phyloP scores from a whole-genome alignment of 148 eudicot genomes.

The Fagopyrum homotropicum region DNA sequence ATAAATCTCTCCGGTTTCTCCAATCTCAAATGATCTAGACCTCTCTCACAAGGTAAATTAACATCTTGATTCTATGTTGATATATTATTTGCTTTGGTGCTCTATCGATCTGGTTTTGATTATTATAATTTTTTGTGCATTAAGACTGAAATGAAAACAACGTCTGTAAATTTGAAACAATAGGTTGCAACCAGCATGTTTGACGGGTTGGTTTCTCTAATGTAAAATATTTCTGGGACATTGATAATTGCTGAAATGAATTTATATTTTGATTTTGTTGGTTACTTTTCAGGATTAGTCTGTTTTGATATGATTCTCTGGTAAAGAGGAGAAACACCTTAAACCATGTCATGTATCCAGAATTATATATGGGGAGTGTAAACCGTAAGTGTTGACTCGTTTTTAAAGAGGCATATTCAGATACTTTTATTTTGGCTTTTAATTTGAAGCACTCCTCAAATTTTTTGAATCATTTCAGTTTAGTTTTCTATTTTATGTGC shows the following conservation, averaged over 20 bases:
- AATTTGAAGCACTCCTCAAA: not conserved
- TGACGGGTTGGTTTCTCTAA: conserved; percentile 1
- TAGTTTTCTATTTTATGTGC: too few relatives aligned
- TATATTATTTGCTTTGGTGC: too few relatives aligned
- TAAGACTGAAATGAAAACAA: not conserved
- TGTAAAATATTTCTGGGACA: not conserved
- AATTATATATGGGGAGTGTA: conserved; percentile 95
- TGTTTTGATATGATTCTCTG: conserved; percentile 82
- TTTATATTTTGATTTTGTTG: not conserved
- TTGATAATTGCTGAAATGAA: not conserved
- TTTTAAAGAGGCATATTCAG: not conserved
- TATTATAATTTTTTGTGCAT: not conserved
- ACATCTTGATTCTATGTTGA: too few relatives aligned
- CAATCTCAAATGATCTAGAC: too few relatives aligned
- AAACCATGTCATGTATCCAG: conserved; percentile 82
- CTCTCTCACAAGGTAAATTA: too few relatives aligned
- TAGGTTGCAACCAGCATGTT: not conserved
- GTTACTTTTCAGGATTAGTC: conserved; percentile 61
- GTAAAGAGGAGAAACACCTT: conserved; percentile 91
- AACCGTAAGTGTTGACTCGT: conserved; percentile 41
- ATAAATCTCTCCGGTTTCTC: too few relatives aligned
- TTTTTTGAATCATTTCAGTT: not conserved
- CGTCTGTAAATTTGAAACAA: not conserved
- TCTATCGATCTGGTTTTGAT: not conserved
- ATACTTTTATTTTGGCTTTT: conserved; percentile 1